Conservation (phyloP, 108 stramenopile species). For the Pinguiococcus pyrenoidosus region DNA sequence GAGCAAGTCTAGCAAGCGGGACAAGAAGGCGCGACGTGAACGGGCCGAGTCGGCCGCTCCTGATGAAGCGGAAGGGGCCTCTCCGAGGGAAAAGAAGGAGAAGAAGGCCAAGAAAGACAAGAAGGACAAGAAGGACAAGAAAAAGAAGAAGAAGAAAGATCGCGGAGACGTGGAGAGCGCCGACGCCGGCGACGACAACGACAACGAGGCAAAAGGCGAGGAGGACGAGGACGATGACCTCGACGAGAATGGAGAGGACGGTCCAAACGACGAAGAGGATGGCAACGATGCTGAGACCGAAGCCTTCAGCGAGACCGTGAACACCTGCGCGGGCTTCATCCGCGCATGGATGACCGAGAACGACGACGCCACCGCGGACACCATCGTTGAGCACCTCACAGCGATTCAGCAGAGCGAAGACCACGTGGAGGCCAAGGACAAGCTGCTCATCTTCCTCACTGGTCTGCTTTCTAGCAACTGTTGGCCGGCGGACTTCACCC, state of each 20-base stretch:
- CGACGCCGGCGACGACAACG: constrained; percentile 13
- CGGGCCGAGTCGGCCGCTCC: not conserved
- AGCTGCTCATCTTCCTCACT: constrained; percentile 12
- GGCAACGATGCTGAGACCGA: constrained; percentile 19
- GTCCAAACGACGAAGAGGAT: not conserved
- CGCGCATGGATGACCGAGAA: constrained; percentile 1
- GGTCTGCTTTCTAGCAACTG: constrained; percentile 3
- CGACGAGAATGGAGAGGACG: constrained; percentile 5
- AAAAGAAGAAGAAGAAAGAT: constrained; percentile 40
- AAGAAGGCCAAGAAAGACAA: constrained; percentile 26
- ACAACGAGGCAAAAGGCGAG: not conserved
- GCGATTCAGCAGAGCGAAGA: not conserved
- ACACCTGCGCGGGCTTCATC: constrained; percentile 19
- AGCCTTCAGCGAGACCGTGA: constrained; percentile 19
- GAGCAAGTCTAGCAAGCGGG: constrained; percentile 29
- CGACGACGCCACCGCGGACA: constrained; percentile 7
- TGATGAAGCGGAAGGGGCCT: too few relatives aligned
- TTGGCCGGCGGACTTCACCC: not conserved
- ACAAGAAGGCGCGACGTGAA: constrained; percentile 14
- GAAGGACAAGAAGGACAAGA: constrained; percentile 34
- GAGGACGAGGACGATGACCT: not conserved
- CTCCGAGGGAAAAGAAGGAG: constrained; percentile 33
- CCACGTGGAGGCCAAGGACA: not conserved
- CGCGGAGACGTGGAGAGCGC: not conserved
- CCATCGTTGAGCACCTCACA: not conserved